Conservation (phyloP, 257 asterid genomes). For the Gynochthodes officinalis region DNA sequence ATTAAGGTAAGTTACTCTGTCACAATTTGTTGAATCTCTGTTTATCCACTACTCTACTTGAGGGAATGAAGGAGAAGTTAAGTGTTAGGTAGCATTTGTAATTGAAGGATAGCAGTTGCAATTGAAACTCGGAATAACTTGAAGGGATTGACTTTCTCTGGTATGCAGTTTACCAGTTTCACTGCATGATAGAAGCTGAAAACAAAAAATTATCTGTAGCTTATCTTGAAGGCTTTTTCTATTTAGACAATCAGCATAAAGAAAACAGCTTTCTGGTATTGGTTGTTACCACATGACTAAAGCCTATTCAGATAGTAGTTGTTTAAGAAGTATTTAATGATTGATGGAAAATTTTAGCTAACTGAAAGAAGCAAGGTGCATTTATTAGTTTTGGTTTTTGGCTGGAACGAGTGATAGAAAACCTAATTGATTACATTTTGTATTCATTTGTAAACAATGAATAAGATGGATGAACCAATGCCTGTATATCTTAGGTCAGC, state of each 20-base stretch:
- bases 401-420: not conserved
- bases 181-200: not conserved
- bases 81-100: not conserved
- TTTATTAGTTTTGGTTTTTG: not conserved
- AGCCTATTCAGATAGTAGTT: not conserved
- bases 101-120: not conserved
- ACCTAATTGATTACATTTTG: not conserved
- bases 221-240: not conserved
- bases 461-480: not conserved
- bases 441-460: not conserved
- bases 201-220: not conserved
- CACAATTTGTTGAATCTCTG: not conserved
- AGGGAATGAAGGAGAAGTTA: not conserved
- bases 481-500: not conserved
- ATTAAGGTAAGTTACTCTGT: conserved; percentile 40
- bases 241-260: not conserved
- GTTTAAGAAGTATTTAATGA: not conserved
- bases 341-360: not conserved
- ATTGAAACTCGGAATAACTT: not conserved
- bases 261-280: not conserved
- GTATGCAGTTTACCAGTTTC: not conserved
- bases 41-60: not conserved
- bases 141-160: not conserved
- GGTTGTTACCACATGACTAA: not conserved
- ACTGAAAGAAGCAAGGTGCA: not conserved